Evolutionary conservation across 495 filamentous ascomycete species (phyloP).

Genomic region (Lichina pygmaea): DNA sequence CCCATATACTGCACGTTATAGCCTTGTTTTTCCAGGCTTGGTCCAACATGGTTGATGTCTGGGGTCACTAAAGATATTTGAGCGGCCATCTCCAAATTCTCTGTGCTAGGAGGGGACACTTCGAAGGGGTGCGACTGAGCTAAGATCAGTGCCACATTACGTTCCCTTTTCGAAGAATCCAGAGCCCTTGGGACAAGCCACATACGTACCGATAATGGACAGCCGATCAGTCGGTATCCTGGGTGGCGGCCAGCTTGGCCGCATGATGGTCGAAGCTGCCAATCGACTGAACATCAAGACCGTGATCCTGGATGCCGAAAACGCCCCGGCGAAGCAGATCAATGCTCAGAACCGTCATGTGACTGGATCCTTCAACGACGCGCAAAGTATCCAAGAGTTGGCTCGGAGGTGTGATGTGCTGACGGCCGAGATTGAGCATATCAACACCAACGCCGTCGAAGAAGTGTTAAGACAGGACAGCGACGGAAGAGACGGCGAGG

Average conservation of each 20-base stretch:
- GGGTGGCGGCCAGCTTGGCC: constrained; percentile 30
- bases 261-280: constrained; percentile 85
- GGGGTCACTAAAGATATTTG: too few relatives aligned
- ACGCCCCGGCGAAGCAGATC: constrained; percentile 76
- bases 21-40: too few relatives aligned
- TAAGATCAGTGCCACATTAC: too few relatives aligned
- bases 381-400: constrained; percentile 45
- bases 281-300: constrained; percentile 63
- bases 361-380: constrained; percentile 62
- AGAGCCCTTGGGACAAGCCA: too few relatives aligned
- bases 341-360: constrained; percentile 50
- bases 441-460: constrained; percentile 52
- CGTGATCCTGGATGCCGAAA: constrained; percentile 51
- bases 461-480: constrained; percentile 15
- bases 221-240: constrained; percentile 1
- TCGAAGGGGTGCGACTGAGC: too few relatives aligned
- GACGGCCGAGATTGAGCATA: constrained; percentile 96
- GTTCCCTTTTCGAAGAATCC: too few relatives aligned
- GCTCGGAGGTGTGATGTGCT: constrained; percentile 57
- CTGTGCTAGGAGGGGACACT: too few relatives aligned
- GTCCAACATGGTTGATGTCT: too few relatives aligned
- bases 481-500: constrained; percentile 3
- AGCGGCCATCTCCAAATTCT: too few relatives aligned
- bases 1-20: too few relatives aligned
- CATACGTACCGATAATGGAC: background rate